Evolutionary conservation across 352 stramenopile genomes (phyloP), one percentile per base, ranked within the genome.

Genomic region (Phytophthora pluvialis): DNA sequence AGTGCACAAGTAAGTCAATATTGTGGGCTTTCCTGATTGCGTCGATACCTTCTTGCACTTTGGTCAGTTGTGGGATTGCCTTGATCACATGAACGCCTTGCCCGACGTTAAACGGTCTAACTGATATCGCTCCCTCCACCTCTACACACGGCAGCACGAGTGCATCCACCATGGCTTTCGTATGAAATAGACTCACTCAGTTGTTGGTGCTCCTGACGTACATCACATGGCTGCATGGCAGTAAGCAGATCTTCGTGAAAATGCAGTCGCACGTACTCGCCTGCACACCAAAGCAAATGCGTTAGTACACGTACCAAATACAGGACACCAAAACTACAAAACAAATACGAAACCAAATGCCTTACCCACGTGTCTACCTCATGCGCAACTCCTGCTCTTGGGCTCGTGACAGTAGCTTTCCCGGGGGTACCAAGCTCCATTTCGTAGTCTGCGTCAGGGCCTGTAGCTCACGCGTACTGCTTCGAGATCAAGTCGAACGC

Each of bases 191-290:
- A n/a, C n/a, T n/a, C n/a, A n/a, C n/a, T n/a, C n/a, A n/a, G n/a
- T n/a, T n/a, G n/a, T n/a, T n/a, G n/a, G n/a, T n/a, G 5, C 3
- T n/a, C 16, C 53, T n/a, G n/a, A 52, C 28, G 5, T 47, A 55
- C 28, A 70, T 53, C 1, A 57, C 25, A 7, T 63, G 60, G 6
- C 52, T 25, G 26, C 52, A 69, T 0, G 59, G 42, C 4, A 55
- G 25, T 5, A 67, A n/a, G 12, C 46, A 60, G 7, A 32, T 67
- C 9, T 47, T 31, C 33, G 43, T 64, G 25, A 69, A 69, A 12
- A 53, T 64, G 11, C 44, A 69, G 31, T 33, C 43, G 35, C 52
- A 64, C 9, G 7, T 18, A 29, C 26, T 45, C 16, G 28, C 44
- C 38, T 50, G 31, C 3, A 47, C 4, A 47, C 21, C 18, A 11